A percentile compares a stretch with the other conserved stretches of the same genome.
These are phyloP conservation scores for Earliella scabrosa DNA, from an alignment of 1,284 basidiomycete species.

Conservation along the genomic window DNA sequence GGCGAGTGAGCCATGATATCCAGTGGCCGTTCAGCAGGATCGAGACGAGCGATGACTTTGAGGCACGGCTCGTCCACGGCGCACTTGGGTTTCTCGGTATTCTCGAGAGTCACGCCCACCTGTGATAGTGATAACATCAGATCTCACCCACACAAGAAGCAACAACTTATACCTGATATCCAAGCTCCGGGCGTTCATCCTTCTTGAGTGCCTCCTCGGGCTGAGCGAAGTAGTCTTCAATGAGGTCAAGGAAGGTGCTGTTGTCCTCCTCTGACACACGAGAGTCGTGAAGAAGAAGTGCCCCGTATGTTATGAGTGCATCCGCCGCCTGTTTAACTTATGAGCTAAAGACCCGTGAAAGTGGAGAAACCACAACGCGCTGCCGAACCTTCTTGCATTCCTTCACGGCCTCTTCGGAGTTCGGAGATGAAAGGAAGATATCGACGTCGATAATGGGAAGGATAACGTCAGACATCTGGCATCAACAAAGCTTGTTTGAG, in stretches of 20 bases:
- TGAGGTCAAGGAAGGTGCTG: conserved; percentile 75
- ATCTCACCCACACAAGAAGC: too few relatives aligned
- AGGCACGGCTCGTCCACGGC: conserved; percentile 78
- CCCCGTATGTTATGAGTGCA: conserved; percentile 81
- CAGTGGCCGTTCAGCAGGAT: conserved; percentile 78
- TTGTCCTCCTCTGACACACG: conserved; percentile 86
- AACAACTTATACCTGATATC: conserved; percentile 72
- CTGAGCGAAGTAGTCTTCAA: conserved; percentile 89
- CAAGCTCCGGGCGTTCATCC: conserved; percentile 82
- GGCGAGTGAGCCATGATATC: conserved; percentile 80
- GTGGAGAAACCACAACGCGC: not conserved
- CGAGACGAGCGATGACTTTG: conserved; percentile 71
- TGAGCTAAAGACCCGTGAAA: too few relatives aligned
- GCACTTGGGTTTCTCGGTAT: conserved; percentile 92
- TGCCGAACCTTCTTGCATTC: conserved; percentile 70
- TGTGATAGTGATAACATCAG: too few relatives aligned
- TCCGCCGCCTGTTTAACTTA: conserved; percentile 70
- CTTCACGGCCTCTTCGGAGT: conserved; percentile 49
- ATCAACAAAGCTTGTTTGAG: not conserved
- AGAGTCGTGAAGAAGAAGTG: conserved; percentile 81
- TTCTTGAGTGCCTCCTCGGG: conserved; percentile 59
- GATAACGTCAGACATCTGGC: conserved; percentile 36
- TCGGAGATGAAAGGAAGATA: conserved; percentile 59
- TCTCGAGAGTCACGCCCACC: conserved; percentile 88
- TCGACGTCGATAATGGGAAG: conserved; percentile 84